A percentile compares a stretch with the other conserved stretches of the same genome.
phyloP scores from a whole-genome alignment of 192 early-diverging fungal species.

The Paraglomus occultum region DNA sequence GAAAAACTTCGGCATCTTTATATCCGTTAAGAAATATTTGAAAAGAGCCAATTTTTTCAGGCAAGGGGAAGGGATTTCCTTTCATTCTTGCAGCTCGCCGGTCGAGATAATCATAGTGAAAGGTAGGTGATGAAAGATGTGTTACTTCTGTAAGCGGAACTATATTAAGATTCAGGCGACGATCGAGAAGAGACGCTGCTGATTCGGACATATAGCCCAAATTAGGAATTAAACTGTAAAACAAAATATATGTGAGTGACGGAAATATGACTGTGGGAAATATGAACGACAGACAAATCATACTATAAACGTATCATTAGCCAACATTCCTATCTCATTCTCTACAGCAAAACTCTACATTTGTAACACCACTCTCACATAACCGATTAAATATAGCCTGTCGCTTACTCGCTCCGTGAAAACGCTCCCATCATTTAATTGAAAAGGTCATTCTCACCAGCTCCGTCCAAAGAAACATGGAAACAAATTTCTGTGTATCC shows the following conservation, averaged over 20 bases:
- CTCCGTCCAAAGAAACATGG: conserved; percentile 88
- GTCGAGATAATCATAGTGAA: conserved; percentile 75
- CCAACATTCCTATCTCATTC: neutral
- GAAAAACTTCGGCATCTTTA: conserved; percentile 82
- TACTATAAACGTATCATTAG: neutral
- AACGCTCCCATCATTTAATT: no score
- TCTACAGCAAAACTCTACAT: no score
- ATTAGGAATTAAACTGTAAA: conserved; percentile 85
- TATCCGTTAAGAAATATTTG: conserved; percentile 81
- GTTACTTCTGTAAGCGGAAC: conserved; percentile 84
- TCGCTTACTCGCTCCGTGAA: no score
- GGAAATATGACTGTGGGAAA: neutral
- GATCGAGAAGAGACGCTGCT: conserved; percentile 79
- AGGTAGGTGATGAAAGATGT: conserved; percentile 65
- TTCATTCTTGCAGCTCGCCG: conserved; percentile 38
- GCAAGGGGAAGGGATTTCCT: conserved; percentile 56
- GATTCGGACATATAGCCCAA: conserved; percentile 88
- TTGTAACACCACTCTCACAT: no score
- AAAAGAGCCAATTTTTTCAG: conserved; percentile 79
- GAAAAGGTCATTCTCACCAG: conserved; percentile 43
- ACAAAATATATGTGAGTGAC: neutral
- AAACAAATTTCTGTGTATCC: conserved; percentile 83
- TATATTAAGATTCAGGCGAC: conserved; percentile 69
- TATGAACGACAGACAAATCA: neutral
- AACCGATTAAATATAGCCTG: no score